Base-by-base conservation (phyloP, 768 basidiomycete species). In the Plicaturopsis crispa region DNA sequence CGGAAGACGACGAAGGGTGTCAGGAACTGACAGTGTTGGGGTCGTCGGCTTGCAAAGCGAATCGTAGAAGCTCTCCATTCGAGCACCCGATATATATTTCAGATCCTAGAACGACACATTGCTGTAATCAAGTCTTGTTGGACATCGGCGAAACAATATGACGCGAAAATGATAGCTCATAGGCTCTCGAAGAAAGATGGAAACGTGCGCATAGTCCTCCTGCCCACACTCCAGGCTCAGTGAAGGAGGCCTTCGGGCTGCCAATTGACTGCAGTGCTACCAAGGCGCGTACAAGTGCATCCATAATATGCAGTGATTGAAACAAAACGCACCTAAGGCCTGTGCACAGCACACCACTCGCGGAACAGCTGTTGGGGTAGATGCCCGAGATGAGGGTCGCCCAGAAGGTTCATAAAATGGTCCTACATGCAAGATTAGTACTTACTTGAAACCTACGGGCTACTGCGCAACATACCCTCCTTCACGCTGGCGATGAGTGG, bases 11-110 rank as follows among this genome's bases (percentile, higher is more conserved):
- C 14, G 12, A 17, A 5, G 38, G 17, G 18, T 6, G 31, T 11
- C 20, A 24, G 11, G 14, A 40, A 24, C 18, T 5, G 35, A 48
- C 13, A 10, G 67, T 63, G 48, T 59, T 65, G 17, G 70, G 58
- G 44, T 70, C 66, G 47, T 75, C 76, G 3, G 68, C 70, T 48
- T 82, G 81, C 16, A 87, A 65, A 1, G 81, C 70, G 53, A 84
- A 93, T 31, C 90, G 80, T 24, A 91, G 61, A 6, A 96, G 68
- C 47, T 88, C 78, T 16, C 92, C 90, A 42, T 91, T 88, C 16
- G 80, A 77, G 44, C 84, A 84, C 10, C 90, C 92, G 10, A 89
- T 73, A 47, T 91, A 93, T 18, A 94, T 73, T 51, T 96, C 91
- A 30, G 80, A 79, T 22, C 81, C 87, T 88, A 37, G 13, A 26